These are phyloP conservation scores for Colletotrichum melonis DNA, from an alignment of 2,329 filamentous ascomycete species.

Conservation along the genomic window DNA sequence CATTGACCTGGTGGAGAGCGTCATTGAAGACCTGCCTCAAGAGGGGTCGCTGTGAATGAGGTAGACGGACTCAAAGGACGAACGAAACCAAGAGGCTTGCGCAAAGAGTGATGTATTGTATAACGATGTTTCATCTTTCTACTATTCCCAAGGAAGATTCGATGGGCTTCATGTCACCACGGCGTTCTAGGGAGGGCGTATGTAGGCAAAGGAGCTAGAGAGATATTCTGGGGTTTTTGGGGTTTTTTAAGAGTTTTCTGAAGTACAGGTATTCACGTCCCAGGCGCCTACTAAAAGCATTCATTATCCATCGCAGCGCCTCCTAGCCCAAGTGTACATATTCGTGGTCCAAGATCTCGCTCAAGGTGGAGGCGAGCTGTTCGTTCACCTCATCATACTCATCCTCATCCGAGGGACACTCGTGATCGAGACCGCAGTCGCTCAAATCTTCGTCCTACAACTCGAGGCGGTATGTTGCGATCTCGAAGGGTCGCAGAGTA, in stretches of 20 bases:
- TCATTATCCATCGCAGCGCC: not conserved
- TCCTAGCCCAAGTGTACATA: not conserved
- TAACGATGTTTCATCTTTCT: constrained; percentile 24
- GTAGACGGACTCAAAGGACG: not conserved
- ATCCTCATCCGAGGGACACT: not conserved
- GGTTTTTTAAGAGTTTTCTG: not conserved
- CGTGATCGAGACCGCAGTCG: constrained; percentile 17
- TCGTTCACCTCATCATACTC: not conserved
- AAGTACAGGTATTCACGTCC: constrained; percentile 24
- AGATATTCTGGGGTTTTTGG: constrained; percentile 4
- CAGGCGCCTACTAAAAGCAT: not conserved
- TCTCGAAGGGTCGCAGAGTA: constrained; percentile 83
- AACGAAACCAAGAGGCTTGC: not conserved
- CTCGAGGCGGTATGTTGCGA: constrained; percentile 80
- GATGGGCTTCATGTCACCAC: constrained; percentile 18
- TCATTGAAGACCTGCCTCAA: constrained; percentile 75
- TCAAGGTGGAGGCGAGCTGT: too few species aligned
- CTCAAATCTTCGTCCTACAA: constrained; percentile 48
- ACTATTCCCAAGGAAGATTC: constrained; percentile 24
- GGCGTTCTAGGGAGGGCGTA: constrained; percentile 30
- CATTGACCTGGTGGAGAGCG: constrained; percentile 80
- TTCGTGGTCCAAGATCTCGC: not conserved
- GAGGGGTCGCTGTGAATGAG: constrained; percentile 49
- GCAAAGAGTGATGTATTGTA: constrained; percentile 10
- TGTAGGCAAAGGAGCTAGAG: constrained; percentile 23